Base-by-base conservation (phyloP, 345 rosid genomes). In the Reutealis trisperma region DNA sequence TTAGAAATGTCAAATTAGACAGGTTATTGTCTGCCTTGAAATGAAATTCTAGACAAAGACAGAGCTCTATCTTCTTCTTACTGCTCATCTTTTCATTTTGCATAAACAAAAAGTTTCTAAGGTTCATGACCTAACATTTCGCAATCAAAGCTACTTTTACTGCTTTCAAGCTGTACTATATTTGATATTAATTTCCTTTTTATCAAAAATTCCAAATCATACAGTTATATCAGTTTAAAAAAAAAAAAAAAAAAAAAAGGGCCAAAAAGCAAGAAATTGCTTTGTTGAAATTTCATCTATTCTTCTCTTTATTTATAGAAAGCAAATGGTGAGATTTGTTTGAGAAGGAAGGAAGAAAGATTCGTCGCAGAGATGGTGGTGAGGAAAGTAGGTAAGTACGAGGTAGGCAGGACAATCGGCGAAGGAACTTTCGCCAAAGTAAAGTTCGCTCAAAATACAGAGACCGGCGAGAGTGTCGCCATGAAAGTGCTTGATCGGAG, bases 401-500 rank as follows among this genome's bases (percentile, higher is more conserved):
- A 95, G 81, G 83, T 93, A 55, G 99, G 99, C 58, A 93, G 99
- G 77, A 95, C 99, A 8, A 90, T 95, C 74, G 99, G 98, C 13
- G 99, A 93, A 87, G 98, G 98, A 47, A 95, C 97, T 61, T 95
- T 90, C 78, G 99, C 99, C 1, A 95, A 95, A 84, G 98, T 95
- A 8, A 95, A 90, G 90, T 95, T 93, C 79, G 97, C 99, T 24
- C 98, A 93, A 79, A 95, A 95, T 84, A 95, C 98, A 2, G 99
- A 95, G 88, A 92, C 99, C 22, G 98, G 99, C 14, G 98, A 93
- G 85, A 95, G 99, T 80, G 99, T 93, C n/a, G 98, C 99, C 84
- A 89, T 93, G 98, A 95, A 95, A 84, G 84, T 93, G 52, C 88
- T 95, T 52, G 98, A 95, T 86, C 94, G 97, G 37, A 87, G 80